Conservation (phyloP, 2,329 filamentous ascomycete species). For the Chrysoporthe cubensis region DNA sequence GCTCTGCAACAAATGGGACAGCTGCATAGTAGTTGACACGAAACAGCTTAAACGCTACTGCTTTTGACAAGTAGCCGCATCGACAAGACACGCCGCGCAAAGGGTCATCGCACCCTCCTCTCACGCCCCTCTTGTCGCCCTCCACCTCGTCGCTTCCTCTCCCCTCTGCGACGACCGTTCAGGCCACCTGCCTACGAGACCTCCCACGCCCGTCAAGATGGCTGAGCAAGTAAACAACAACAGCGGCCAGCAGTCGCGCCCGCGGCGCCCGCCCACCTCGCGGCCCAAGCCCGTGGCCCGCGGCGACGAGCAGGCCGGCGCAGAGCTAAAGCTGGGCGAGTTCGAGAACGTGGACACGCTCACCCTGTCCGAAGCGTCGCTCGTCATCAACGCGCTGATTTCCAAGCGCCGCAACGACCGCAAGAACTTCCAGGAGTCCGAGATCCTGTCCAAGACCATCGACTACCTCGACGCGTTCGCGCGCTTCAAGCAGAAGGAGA, state of each 20-base stretch:
- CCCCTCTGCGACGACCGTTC: slow-evolving; percentile 8
- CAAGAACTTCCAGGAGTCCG: slow-evolving; percentile 83
- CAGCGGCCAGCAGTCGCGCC: slow-evolving; percentile 20
- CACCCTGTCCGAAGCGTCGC: slow-evolving; percentile 87
- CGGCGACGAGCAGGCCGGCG: slow-evolving; percentile 86
- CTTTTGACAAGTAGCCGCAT: neutral
- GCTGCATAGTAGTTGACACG: neutral
- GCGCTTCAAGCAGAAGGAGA: slow-evolving; percentile 93
- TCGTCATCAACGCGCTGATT: slow-evolving; percentile 89
- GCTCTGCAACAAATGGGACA: neutral
- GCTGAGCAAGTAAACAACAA: slow-evolving; percentile 7
- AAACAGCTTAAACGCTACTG: neutral
- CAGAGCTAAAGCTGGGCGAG: slow-evolving; percentile 84
- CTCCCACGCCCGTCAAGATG: neutral
- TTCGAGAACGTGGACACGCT: slow-evolving; percentile 91
- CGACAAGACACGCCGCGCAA: neutral
- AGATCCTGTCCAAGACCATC: slow-evolving; percentile 83
- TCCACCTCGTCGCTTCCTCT: slow-evolving; percentile 17
- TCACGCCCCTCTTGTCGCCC: neutral
- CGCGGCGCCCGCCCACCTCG: slow-evolving; percentile 53
- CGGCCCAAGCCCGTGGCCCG: slow-evolving; percentile 70
- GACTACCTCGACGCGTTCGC: slow-evolving; percentile 95
- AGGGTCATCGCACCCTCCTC: slow-evolving; percentile 21
- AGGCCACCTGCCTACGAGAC: neutral
- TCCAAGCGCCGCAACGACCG: slow-evolving; percentile 77